These are phyloP conservation scores for Eucalyptus pauciflora DNA, from an alignment of 345 rosid genomes.

Conservation along the genomic window DNA sequence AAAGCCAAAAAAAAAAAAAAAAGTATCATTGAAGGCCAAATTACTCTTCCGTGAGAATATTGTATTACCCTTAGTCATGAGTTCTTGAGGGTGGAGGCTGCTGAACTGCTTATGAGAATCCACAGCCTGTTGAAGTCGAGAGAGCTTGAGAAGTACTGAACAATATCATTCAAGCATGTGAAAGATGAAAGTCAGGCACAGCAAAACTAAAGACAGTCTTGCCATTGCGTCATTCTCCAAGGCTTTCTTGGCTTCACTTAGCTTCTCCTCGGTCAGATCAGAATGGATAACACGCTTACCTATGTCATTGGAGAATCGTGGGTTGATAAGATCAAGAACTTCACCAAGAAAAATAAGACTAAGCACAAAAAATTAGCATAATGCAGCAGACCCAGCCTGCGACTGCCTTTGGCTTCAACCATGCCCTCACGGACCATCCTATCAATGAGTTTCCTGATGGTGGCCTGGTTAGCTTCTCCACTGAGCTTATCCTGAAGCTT, in stretches of 20 bases:
- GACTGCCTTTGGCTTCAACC: conserved; percentile 60
- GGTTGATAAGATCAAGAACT: not conserved
- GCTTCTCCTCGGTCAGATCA: conserved; percentile 48
- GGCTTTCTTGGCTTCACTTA: conserved; percentile 63
- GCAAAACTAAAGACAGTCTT: not conserved
- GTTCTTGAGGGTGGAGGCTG: not conserved
- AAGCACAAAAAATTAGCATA: not conserved
- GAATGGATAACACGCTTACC: conserved; percentile 91
- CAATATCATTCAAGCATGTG: not conserved
- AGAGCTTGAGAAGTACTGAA: not conserved
- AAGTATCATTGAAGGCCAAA: not conserved
- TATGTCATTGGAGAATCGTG: conserved; percentile 1
- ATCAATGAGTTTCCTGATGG: conserved; percentile 55
- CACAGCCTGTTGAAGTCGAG: conserved; percentile 35
- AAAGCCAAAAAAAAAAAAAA: not conserved
- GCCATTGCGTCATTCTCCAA: conserved; percentile 52
- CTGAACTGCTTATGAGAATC: conserved; percentile 2
- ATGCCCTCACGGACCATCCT: conserved; percentile 77
- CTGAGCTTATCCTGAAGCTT: conserved; percentile 74
- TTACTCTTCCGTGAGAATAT: not conserved
- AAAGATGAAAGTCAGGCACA: not conserved
- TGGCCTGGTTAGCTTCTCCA: conserved; percentile 58
- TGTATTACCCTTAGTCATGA: not conserved
- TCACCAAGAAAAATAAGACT: not conserved
- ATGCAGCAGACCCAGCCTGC: conserved; percentile 53